These are phyloP conservation scores for Russula lepida DNA, from an alignment of 768 basidiomycete species.

Conservation along the genomic window DNA sequence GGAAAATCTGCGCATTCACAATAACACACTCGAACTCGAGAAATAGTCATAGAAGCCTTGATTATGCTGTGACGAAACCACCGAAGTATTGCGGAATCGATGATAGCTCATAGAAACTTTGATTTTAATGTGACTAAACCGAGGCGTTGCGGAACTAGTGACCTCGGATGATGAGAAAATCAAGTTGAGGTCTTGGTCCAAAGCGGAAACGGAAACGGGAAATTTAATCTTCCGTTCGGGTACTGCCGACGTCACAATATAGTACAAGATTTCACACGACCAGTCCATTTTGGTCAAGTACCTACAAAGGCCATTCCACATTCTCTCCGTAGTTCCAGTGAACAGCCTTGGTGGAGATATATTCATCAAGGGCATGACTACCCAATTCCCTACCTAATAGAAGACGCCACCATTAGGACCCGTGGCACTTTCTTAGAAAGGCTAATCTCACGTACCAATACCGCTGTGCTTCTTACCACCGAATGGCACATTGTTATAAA, in stretches of 20 bases:
- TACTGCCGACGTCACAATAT: neutral
- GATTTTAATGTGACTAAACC: neutral
- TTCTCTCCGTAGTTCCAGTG: conserved; percentile 86
- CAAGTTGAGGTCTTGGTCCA: neutral
- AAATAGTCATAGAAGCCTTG: neutral
- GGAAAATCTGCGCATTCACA: neutral
- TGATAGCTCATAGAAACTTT: neutral
- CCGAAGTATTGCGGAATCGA: neutral
- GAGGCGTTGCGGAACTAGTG: neutral
- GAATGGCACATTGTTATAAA: conserved; percentile 87
- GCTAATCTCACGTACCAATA: conserved; percentile 44
- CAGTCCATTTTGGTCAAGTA: too few species aligned
- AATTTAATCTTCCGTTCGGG: neutral
- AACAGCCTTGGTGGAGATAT: conserved; percentile 72
- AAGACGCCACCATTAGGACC: neutral
- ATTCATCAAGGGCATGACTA: conserved; percentile 75
- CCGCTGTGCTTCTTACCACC: conserved; percentile 94
- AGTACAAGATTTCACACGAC: neutral
- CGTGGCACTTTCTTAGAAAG: neutral
- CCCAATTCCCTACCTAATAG: conserved; percentile 75
- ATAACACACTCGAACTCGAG: neutral
- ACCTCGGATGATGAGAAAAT: too few species aligned
- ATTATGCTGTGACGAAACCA: neutral
- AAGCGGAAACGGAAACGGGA: neutral
- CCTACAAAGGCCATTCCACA: conserved; percentile 69